Base-by-base conservation (phyloP, 495 filamentous ascomycete genomes). In the Amorphotheca resinae region DNA sequence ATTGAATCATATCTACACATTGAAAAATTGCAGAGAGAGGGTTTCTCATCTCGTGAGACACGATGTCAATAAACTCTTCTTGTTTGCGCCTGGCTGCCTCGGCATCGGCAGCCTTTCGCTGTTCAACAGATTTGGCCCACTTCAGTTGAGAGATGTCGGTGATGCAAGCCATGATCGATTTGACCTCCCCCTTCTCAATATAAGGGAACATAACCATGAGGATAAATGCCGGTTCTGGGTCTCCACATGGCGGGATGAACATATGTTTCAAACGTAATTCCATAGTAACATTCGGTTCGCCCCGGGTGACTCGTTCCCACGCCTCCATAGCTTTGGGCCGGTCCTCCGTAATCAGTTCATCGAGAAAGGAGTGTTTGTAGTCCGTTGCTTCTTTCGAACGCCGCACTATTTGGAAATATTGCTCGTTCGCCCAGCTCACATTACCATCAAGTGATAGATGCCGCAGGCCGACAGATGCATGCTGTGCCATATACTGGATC, bases 31-130 rank as follows among this genome's bases (percentile, higher is more conserved):
- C 80, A 20, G 67, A 74, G 1, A 86, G 60, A 4, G 82, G 82
- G 43, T 86, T 87, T 3, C 80, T 69, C 53, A 85, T 79, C 50
- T 87, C 80, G 51, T 85, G 80, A 73, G 15, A 63, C 62, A 11
- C 67, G 61, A 22, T 69, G 56, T 91, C 84, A 55, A 93, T 89
- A 59, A 89, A 93, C 40, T 83, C 85, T 55, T 91, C 80, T 50
- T 84, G 79, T 49, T 82, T 77, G 15, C 73, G 64, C 56, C 84
- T 86, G 34, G 74, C 67, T 44, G 77, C 76, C 38, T 80, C 68
- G 4, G 76, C 80, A 51, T 76, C 76, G 48, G 73, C 65, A 26
- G 72, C 64, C 45, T 73, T 70, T 32, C 69, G 64, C 54, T 72
- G 75, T 54, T 82, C 76, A 25, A 78, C 69, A 36, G 70, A 69